Evolutionary conservation across 2,329 filamentous ascomycete genomes (phyloP), one percentile per base, ranked within the genome.

Genomic region (Penicillium sp.): DNA sequence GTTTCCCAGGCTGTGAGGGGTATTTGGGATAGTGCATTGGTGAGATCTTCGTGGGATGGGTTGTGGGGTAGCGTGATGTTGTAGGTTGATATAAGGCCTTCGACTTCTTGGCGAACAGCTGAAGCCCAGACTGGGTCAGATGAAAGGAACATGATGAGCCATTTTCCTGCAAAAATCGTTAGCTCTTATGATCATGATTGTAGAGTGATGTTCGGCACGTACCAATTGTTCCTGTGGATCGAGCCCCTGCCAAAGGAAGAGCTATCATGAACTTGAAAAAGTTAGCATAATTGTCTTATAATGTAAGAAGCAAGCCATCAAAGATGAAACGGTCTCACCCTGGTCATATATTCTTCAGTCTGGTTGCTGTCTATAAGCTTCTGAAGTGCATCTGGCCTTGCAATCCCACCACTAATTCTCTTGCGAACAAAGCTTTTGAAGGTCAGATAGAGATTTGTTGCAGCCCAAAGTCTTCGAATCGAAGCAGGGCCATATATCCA

Each of bases 281-380:
- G 4, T 42, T 5, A 42, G 19, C 10, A 23, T 14, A 3, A 2
- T 8, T 19, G n/a, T n/a, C 27, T 31, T 13, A 13, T 31, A 9
- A 10, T 23, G 10, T 7, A 23, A 21, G 10, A 13, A 10, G 4
- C 19, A 23, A 6, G 19, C 11, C 19, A 14, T 13, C 10, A 13
- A 42, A 42, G 11, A 42, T 3, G 4, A 3, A 9, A 47, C 9
- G 13, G 8, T 1, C 45, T 11, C 35, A 59, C 57, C n/a, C 45
- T 42, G 3, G 48, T 53, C 10, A 53, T 57, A 14, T 46, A 46
- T 13, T 29, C 31, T 13, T 31, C 56, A 8, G 54, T 46, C 16
- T 57, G 54, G 27, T 54, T 54, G 14, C 53, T 50, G 39, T 59
- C 54, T 19, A 59, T 16, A 44, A 59, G 57, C 11, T 57, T 50